phyloP scores from a whole-genome alignment of 1,284 basidiomycete genomes.

The Malassezia equina region DNA sequence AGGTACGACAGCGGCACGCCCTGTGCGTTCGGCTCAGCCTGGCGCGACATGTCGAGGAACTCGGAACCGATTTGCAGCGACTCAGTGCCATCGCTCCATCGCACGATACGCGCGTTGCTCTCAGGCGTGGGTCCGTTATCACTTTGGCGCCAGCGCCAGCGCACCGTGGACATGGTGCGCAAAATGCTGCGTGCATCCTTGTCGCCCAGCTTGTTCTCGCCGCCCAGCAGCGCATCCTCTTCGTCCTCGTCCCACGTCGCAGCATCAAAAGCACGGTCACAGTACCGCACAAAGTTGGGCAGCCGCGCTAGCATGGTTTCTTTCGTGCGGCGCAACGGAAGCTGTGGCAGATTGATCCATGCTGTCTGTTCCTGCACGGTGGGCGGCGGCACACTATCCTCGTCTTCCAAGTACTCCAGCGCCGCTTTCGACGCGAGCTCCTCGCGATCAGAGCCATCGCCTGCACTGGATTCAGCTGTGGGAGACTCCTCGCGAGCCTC shows the following conservation, averaged over 20 bases:
- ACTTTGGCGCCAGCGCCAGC: conserved; percentile 71
- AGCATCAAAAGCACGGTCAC: conserved; percentile 28
- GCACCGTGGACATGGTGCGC: conserved; percentile 76
- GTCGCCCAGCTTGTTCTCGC: conserved; percentile 48
- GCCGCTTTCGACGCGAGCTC: conserved; percentile 18
- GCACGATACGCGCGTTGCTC: conserved; percentile 74
- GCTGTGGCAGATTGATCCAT: conserved; percentile 28
- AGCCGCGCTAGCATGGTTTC: conserved; percentile 39
- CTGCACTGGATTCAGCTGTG: conserved; percentile 2
- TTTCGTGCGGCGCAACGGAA: conserved; percentile 38
- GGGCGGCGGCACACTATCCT: conserved; percentile 46
- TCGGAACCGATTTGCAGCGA: conserved; percentile 77
- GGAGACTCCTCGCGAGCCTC: not conserved
- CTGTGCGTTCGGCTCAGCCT: conserved; percentile 20
- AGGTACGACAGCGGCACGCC: conserved; percentile 57
- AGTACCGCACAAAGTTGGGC: conserved; percentile 43
- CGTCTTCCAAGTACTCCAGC: conserved; percentile 35
- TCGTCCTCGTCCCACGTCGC: conserved; percentile 33
- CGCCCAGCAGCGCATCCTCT: conserved; percentile 53
- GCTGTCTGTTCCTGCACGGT: conserved; percentile 57
- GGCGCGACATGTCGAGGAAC: conserved; percentile 63
- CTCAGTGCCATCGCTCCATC: conserved; percentile 81
- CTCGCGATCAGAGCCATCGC: not conserved
- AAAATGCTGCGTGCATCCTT: conserved; percentile 48
- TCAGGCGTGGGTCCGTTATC: conserved; percentile 62